Percentiles rank a stretch among this genome's conserved stretches.
phyloP scores from a whole-genome alignment of 2,329 filamentous ascomycete genomes.

The Penicillium rolfsii region DNA sequence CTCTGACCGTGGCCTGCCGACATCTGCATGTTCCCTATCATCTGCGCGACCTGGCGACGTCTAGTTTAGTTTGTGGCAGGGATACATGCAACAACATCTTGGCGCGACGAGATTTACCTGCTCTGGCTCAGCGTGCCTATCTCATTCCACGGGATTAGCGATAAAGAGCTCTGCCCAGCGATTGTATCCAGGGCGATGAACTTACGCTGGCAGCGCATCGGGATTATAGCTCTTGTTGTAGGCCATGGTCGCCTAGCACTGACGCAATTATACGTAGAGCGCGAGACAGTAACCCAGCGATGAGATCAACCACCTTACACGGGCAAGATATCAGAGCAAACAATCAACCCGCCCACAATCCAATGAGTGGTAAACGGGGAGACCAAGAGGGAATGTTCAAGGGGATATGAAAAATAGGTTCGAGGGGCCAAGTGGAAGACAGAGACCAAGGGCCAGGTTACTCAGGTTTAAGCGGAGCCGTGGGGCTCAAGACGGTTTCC shows the following conservation, averaged over 20 bases:
- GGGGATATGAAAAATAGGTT: background rate
- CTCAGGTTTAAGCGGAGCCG: slow-evolving; percentile 28
- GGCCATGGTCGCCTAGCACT: slow-evolving; percentile 65
- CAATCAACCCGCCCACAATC: background rate
- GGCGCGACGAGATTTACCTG: slow-evolving; percentile 52
- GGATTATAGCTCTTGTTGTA: slow-evolving; percentile 94
- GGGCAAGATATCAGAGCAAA: background rate
- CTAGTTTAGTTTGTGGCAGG: slow-evolving; percentile 8
- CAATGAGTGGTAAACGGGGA: slow-evolving; percentile 6
- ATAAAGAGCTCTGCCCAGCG: slow-evolving; percentile 5
- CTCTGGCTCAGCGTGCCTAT: slow-evolving; percentile 75
- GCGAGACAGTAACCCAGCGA: slow-evolving; percentile 2
- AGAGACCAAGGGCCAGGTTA: slow-evolving; percentile 1
- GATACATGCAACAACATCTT: background rate
- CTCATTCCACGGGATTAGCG: slow-evolving; percentile 21
- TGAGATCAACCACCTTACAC: slow-evolving; percentile 8
- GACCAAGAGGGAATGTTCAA: slow-evolving; percentile 4
- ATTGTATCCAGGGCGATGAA: background rate
- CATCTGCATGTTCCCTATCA: slow-evolving; percentile 44
- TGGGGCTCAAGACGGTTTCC: slow-evolving; percentile 27
- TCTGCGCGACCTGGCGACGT: slow-evolving; percentile 48
- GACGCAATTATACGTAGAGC: slow-evolving; percentile 29
- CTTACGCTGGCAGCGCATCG: slow-evolving; percentile 89
- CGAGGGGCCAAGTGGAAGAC: background rate
- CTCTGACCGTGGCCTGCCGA: slow-evolving; percentile 23